A percentile compares a stretch with the other conserved stretches of the same genome.
These are phyloP conservation scores for Microsporum ferrugineum DNA, from an alignment of 2,329 filamentous ascomycete genomes.

Conservation along the genomic window DNA sequence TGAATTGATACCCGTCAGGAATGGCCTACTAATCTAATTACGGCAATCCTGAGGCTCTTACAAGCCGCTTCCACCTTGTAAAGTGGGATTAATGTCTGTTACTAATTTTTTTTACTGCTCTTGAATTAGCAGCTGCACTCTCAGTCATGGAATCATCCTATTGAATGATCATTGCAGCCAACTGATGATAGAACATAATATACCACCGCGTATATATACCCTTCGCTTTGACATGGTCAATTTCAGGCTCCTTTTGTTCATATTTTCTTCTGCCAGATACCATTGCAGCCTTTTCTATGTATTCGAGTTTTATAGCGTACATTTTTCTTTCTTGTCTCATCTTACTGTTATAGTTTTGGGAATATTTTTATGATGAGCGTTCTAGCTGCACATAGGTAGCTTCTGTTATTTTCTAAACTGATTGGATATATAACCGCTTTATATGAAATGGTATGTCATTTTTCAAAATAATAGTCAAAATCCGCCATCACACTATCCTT, in stretches of 20 bases:
- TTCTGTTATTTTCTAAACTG: not conserved
- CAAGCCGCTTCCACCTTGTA: not conserved
- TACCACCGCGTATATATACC: no score
- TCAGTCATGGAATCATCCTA: not conserved
- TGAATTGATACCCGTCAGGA: not conserved
- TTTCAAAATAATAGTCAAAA: no score
- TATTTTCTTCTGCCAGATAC: no score
- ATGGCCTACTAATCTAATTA: not conserved
- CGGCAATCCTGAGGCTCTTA: not conserved
- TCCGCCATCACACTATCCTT: no score
- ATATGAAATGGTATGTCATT: no score
- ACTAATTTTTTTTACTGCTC: not conserved
- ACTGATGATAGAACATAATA: not conserved
- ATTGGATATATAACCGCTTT: not conserved
- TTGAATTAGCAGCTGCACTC: not conserved
- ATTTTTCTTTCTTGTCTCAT: not conserved
- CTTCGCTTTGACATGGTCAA: no score
- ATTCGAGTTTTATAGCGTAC: not conserved
- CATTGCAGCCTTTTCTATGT: no score
- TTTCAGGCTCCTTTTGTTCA: no score
- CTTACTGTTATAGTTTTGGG: not conserved
- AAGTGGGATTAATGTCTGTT: not conserved
- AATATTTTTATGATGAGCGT: not conserved
- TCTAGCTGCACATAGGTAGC: not conserved
- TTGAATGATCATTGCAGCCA: not conserved